Percentiles rank a stretch among this genome's conserved stretches.
Conservation (phyloP, 2,329 filamentous ascomycete genomes). For the Cryphonectria nitschkei region DNA sequence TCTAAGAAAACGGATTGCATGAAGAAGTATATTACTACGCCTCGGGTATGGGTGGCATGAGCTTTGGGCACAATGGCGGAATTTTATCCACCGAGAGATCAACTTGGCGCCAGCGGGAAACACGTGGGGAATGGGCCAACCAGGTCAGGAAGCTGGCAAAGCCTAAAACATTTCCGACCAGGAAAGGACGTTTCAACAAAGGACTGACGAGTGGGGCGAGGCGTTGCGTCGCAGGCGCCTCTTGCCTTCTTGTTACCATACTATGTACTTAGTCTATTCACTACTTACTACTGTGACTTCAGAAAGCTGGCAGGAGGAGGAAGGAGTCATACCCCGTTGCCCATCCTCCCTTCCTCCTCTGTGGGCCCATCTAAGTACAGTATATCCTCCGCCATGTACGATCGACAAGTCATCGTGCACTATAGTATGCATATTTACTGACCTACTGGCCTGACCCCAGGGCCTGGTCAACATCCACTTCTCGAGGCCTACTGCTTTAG, state of each 20-base stretch:
- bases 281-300: no score
- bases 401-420: background rate
- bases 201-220: background rate
- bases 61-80: background rate
- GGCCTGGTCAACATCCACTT: background rate
- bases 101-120: background rate
- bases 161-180: conserved; percentile 21
- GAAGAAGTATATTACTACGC: background rate
- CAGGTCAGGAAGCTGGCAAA: conserved; percentile 16
- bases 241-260: background rate
- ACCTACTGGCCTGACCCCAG: background rate
- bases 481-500: background rate
- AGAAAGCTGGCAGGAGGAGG: no score
- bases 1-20: background rate
- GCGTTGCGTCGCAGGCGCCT: conserved; percentile 9
- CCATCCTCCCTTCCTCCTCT: background rate
- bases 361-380: background rate
- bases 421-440: background rate
- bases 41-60: background rate
- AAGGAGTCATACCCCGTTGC: background rate
- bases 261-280: background rate
- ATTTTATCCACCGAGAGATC: background rate
- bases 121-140: conserved; percentile 15
- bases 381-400: background rate
- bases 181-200: background rate